Evolutionary conservation across 345 rosid genomes (phyloP).

Genomic region (Euclidium syriacum): DNA sequence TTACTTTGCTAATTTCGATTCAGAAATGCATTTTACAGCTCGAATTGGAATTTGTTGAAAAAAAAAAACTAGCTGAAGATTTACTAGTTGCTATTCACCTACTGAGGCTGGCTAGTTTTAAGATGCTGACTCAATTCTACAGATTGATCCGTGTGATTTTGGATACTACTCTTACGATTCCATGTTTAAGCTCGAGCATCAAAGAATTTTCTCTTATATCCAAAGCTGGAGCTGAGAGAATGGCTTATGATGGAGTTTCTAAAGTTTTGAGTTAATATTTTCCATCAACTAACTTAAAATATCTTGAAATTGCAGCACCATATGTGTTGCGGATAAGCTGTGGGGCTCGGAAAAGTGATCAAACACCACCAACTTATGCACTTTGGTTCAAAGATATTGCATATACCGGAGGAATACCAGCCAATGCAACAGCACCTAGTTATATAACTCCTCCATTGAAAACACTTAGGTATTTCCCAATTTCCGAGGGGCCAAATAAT

Average conservation of each 20-base stretch:
- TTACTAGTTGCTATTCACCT: neutral
- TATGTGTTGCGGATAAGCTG: constrained; percentile 91
- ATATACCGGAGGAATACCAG: constrained; percentile 85
- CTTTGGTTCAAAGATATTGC: constrained; percentile 91
- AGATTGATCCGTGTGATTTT: neutral
- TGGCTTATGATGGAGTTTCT: no score
- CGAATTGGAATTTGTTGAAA: neutral
- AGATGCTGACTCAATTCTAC: neutral
- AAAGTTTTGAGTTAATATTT: no score
- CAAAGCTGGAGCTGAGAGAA: no score
- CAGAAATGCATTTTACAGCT: neutral
- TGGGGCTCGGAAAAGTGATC: constrained; percentile 63
- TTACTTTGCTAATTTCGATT: neutral
- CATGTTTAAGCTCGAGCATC: neutral
- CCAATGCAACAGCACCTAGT: constrained; percentile 52
- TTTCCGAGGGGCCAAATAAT: constrained; percentile 84
- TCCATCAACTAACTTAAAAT: no score
- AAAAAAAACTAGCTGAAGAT: neutral
- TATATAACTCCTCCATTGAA: constrained; percentile 59
- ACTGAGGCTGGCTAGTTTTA: neutral
- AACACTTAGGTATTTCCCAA: constrained; percentile 85
- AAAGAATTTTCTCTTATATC: neutral
- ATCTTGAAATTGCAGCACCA: constrained; percentile 50
- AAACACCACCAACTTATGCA: constrained; percentile 64
- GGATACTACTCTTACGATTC: neutral